Conservation (phyloP, 352 stramenopile genomes). For the Pythium phragmitis region DNA sequence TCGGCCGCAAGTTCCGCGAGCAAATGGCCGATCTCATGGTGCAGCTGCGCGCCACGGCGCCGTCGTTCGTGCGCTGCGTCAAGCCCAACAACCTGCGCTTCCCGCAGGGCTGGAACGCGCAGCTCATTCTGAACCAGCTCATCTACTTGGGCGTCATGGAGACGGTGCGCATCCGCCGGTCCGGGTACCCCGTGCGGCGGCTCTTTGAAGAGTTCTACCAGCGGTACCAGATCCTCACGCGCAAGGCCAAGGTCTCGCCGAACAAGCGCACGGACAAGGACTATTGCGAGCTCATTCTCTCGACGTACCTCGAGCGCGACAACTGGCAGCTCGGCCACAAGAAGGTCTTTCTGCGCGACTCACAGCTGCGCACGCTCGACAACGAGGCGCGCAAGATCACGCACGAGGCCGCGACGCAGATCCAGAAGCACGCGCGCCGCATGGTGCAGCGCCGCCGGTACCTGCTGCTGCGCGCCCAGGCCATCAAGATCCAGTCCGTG, state of each 20-base stretch:
- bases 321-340: constrained; percentile 90
- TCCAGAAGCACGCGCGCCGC: constrained; percentile 76
- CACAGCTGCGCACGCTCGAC: constrained; percentile 77
- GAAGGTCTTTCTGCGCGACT: constrained; percentile 88
- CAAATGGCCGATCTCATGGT: constrained; percentile 88
- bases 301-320: constrained; percentile 65
- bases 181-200: constrained; percentile 82
- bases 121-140: constrained; percentile 86
- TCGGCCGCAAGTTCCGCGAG: constrained; percentile 89
- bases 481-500: constrained; percentile 67
- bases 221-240: constrained; percentile 87
- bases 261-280: constrained; percentile 77
- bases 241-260: constrained; percentile 56
- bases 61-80: constrained; percentile 91
- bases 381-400: constrained; percentile 87
- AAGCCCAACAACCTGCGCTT: constrained; percentile 92
- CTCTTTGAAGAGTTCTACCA: constrained; percentile 86
- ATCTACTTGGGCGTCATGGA: constrained; percentile 91
- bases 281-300: constrained; percentile 82
- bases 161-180: constrained; percentile 87
- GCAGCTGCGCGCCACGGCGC: constrained; percentile 74
- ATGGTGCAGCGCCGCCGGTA: constrained; percentile 74
- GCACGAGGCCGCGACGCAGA: constrained; percentile 68
- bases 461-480: constrained; percentile 47
- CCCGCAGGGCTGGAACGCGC: constrained; percentile 83